phyloP scores from a whole-genome alignment of 75 land plant species.

The Larix kaempferi region DNA sequence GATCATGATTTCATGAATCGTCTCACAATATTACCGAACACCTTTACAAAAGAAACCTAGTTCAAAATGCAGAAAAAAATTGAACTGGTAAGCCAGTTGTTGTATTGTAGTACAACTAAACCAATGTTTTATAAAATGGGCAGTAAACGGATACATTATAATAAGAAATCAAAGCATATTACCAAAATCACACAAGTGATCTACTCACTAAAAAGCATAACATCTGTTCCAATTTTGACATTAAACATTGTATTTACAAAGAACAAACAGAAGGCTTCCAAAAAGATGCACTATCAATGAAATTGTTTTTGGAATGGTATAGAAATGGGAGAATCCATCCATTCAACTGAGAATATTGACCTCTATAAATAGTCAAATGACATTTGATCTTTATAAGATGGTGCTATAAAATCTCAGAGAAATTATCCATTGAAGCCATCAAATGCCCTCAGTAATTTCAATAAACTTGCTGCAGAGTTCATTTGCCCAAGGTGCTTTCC shows the following conservation, averaged over 20 bases:
- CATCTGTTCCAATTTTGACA: not conserved
- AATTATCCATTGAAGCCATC: too few species aligned
- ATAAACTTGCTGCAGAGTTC: not conserved
- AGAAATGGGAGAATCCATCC: not conserved
- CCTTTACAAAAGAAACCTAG: not conserved
- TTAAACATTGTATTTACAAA: not conserved
- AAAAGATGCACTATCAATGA: slow-evolving; percentile 8
- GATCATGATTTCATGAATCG: too few species aligned
- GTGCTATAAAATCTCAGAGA: not conserved
- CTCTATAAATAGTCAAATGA: not conserved
- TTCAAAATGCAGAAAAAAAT: not conserved
- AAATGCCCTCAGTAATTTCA: not conserved
- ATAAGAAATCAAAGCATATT: not conserved
- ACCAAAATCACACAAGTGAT: not conserved
- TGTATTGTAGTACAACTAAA: too few species aligned
- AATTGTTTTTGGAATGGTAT: not conserved
- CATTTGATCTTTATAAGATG: not conserved
- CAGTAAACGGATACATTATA: not conserved
- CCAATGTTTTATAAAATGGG: slow-evolving; percentile 1
- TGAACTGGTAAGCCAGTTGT: not conserved
- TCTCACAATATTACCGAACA: too few species aligned
- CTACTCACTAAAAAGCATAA: not conserved
- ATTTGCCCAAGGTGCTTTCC: not conserved
- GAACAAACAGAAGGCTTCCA: not conserved
- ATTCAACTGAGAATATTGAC: not conserved